These are phyloP conservation scores for Tricharina praecox DNA, from an alignment of 495 filamentous ascomycete genomes.

Conservation along the genomic window DNA sequence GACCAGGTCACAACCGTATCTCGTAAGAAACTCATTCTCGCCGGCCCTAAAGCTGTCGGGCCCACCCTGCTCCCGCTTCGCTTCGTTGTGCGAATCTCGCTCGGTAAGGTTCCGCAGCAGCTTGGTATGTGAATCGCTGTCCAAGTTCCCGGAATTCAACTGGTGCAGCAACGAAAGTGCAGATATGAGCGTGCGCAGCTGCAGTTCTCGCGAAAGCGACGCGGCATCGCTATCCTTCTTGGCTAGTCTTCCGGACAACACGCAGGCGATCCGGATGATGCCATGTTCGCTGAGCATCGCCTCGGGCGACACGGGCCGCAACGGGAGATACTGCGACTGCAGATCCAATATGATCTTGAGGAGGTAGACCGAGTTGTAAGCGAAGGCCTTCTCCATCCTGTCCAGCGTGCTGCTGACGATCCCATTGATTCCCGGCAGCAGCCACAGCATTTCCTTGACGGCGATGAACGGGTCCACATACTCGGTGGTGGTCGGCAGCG, in stretches of 20 bases:
- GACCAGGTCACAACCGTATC: constrained; percentile 26
- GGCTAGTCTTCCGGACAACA: constrained; percentile 21
- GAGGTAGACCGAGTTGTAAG: constrained; percentile 26
- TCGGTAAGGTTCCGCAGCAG: constrained; percentile 24
- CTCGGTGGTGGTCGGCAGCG: background rate
- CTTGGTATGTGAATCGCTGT: constrained; percentile 19
- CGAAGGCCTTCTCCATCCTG: constrained; percentile 25
- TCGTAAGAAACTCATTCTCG: constrained; percentile 24
- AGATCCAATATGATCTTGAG: constrained; percentile 26
- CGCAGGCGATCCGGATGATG: constrained; percentile 20
- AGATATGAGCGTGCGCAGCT: constrained; percentile 25
- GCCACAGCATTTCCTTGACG: constrained; percentile 22
- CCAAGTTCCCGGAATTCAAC: constrained; percentile 13
- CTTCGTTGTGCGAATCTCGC: constrained; percentile 20
- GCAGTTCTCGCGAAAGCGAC: constrained; percentile 23
- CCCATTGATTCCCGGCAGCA: constrained; percentile 21
- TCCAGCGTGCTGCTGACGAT: constrained; percentile 19
- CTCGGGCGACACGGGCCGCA: constrained; percentile 11
- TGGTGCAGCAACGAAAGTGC: constrained; percentile 22
- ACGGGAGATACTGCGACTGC: constrained; percentile 17
- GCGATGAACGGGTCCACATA: constrained; percentile 20
- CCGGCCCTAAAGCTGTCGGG: constrained; percentile 14
- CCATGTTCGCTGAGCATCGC: constrained; percentile 14
- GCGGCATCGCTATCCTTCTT: constrained; percentile 20
- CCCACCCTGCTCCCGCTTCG: constrained; percentile 10